These are phyloP conservation scores for Trichosanthes truncata DNA, from an alignment of 306 rosid genomes.

Conservation along the genomic window DNA sequence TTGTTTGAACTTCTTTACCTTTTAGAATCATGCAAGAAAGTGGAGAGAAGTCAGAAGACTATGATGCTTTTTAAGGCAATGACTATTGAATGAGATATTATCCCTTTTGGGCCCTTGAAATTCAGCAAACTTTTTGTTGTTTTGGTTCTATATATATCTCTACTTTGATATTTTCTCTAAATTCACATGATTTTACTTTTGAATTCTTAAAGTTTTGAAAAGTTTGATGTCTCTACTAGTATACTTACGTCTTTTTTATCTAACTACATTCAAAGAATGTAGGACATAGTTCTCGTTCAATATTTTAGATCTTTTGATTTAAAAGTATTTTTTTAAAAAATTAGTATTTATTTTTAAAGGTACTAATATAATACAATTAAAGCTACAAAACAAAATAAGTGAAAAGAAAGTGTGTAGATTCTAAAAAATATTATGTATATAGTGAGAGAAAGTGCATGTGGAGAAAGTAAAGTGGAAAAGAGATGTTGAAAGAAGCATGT, in stretches of 20 bases:
- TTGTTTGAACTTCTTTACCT: background rate
- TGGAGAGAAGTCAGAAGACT: background rate
- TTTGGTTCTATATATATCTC: too few relatives aligned
- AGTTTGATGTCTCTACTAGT: too few relatives aligned
- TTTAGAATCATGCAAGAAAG: background rate
- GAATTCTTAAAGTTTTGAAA: too few relatives aligned
- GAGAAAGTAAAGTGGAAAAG: background rate
- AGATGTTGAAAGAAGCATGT: background rate
- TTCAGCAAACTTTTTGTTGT: too few relatives aligned
- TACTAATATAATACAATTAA: background rate
- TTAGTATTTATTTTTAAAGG: too few relatives aligned
- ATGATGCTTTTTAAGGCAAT: background rate
- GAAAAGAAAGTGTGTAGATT: background rate
- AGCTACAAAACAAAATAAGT: background rate
- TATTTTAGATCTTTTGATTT: background rate
- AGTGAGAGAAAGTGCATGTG: background rate
- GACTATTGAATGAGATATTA: background rate
- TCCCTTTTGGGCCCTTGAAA: background rate
- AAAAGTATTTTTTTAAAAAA: background rate
- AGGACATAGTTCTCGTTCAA: background rate
- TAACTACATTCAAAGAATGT: too few relatives aligned
- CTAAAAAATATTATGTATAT: background rate
- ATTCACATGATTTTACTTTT: too few relatives aligned
- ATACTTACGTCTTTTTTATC: too few relatives aligned
- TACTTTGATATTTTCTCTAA: too few relatives aligned